Evolutionary conservation across 2,329 filamentous ascomycete genomes (phyloP), one percentile per base, ranked within the genome.

Genomic region (Laburnicola sp.): DNA sequence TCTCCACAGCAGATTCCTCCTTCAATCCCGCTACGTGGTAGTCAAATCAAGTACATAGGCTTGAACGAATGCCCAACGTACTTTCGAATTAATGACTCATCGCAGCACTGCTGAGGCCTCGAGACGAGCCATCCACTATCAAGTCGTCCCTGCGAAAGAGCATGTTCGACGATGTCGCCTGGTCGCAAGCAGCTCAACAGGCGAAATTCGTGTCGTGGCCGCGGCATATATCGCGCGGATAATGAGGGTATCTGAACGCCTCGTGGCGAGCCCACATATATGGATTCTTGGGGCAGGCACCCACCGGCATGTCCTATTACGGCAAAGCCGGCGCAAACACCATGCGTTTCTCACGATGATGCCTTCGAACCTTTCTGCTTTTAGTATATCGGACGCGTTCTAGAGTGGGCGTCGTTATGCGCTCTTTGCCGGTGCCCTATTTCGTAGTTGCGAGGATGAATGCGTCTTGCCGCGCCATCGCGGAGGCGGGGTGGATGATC

Each of bases 241-340:
- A 47, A 62, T 25, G 35, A 40, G 21, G 44, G 41, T 10, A 23
- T 27, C 16, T 41, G 16, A 16, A 23, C 2, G 41, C 41, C 51
- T 55, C 47, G 54, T 50, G 34, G 47, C 49, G 54, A 55, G 54
- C 30, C 45, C 39, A 45, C 27, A 38, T 26, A 16, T 16, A 16
- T 16, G 16, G 16, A 16, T 16, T 16, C 16, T 16, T 26, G 35
- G 4, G 41, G 6, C 26, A 4, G n/a, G 10, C n/a, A 26, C 23
- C 35, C 47, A 32, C 36, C 59, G 56, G 63, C 31, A 59, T 54
- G 5, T 42, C 64, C 61, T 21, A 45, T 56, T 50, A 21, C 23
- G 54, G 64, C 32, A 56, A 60, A 53, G 25, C 64, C 64, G 64
- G 59, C 54, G 57, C 56, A 55, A 57, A 55, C 31, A 32, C 31